Percentiles rank a stretch among this genome's conserved stretches.
Evolutionary conservation across 2,329 filamentous ascomycete species (phyloP).

Genomic region (Colletotrichum lindemuthianum): DNA sequence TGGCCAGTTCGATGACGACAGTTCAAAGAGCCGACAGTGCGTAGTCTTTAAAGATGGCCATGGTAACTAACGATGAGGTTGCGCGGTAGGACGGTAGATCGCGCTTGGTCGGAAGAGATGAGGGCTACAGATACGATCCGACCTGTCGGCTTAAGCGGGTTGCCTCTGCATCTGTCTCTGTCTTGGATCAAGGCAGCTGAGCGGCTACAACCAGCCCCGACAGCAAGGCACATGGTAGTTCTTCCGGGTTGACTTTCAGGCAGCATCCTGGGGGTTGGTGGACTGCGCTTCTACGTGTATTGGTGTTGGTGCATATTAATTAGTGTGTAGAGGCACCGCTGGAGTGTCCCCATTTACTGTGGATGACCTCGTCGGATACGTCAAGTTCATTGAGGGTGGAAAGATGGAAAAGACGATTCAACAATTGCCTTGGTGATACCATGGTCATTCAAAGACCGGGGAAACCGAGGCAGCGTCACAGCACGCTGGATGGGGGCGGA

Average conservation of each 20-base stretch:
- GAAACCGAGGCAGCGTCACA: neutral
- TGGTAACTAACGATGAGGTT: constrained; percentile 2
- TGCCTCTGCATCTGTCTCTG: constrained; percentile 4
- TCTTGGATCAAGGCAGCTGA: constrained; percentile 24
- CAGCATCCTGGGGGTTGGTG: constrained; percentile 24
- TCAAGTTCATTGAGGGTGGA: no score
- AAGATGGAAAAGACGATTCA: no score
- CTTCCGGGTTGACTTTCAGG: constrained; percentile 24
- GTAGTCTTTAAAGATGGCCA: neutral
- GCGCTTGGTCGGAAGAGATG: neutral
- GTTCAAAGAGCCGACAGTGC: no score
- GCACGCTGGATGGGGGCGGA: constrained; percentile 1
- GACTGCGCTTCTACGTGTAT: neutral
- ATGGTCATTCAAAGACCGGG: neutral
- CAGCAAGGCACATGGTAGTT: constrained; percentile 29
- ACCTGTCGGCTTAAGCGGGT: constrained; percentile 12
- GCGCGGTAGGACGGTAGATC: neutral
- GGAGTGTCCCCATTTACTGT: neutral
- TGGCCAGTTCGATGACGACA: no score
- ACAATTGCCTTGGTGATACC: no score
- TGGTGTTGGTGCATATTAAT: constrained; percentile 16
- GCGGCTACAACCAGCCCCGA: constrained; percentile 16
- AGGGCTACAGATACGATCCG: neutral
- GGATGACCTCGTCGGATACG: no score
- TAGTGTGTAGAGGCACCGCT: constrained; percentile 20